Evolutionary conservation across 768 basidiomycete species (phyloP).

Genomic region (Serendipita vermifera): DNA sequence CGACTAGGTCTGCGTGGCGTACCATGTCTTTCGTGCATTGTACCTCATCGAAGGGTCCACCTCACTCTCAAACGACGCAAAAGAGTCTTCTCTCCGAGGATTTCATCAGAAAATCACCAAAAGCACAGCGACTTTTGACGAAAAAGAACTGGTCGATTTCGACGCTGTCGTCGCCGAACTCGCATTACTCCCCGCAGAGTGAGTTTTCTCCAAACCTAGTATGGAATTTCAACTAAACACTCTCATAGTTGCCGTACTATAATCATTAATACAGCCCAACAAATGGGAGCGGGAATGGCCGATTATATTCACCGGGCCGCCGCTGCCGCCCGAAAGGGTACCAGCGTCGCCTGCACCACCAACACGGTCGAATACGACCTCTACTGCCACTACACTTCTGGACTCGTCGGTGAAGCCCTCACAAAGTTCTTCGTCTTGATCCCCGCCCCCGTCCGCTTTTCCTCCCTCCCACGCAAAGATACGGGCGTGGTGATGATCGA

Average conservation of each 20-base stretch:
- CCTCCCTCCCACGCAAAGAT: no score
- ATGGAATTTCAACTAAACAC: neutral
- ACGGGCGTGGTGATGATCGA: constrained; percentile 78
- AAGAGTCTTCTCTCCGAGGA: constrained; percentile 69
- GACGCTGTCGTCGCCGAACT: constrained; percentile 70
- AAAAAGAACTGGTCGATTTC: constrained; percentile 73
- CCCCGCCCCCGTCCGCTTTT: no score
- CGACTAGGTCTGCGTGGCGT: constrained; percentile 93
- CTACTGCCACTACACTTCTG: constrained; percentile 97
- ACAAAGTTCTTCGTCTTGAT: constrained; percentile 80
- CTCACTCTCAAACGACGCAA: constrained; percentile 75
- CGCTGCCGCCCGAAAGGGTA: constrained; percentile 29
- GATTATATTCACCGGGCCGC: constrained; percentile 80
- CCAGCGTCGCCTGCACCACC: constrained; percentile 33
- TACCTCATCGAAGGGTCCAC: constrained; percentile 99
- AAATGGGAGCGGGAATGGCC: constrained; percentile 96
- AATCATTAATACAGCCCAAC: constrained; percentile 67
- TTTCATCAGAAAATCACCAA: constrained; percentile 70
- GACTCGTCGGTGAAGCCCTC: constrained; percentile 91
- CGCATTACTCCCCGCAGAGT: constrained; percentile 51
- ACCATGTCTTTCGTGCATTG: constrained; percentile 80
- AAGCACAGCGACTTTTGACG: constrained; percentile 77
- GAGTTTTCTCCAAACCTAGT: constrained; percentile 8
- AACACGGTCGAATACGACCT: constrained; percentile 82
- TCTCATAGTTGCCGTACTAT: constrained; percentile 44